Conservation (phyloP, 78 protist genomes). For the Speleostelium caveatum region DNA sequence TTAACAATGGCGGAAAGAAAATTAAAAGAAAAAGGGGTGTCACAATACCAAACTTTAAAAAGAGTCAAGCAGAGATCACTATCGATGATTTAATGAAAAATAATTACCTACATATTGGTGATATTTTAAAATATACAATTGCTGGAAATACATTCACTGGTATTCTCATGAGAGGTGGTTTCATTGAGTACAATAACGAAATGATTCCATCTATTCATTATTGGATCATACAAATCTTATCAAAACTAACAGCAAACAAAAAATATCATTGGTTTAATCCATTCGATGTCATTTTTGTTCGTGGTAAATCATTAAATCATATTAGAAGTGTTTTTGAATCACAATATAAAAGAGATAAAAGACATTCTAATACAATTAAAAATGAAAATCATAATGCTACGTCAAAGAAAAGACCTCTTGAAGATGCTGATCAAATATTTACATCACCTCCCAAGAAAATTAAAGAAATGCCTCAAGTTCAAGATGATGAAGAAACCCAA, state of each 20-base stretch:
- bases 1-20: slow-evolving; percentile 13
- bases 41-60: slow-evolving; percentile 16
- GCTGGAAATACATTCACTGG: slow-evolving; percentile 25
- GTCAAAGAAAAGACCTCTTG: neutral
- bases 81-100: slow-evolving; percentile 64
- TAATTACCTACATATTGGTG: slow-evolving; percentile 43
- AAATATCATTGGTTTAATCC: slow-evolving; percentile 70
- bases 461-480: no score
- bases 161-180: slow-evolving; percentile 41
- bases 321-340: slow-evolving; percentile 44
- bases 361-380: neutral
- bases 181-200: slow-evolving; percentile 29
- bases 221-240: slow-evolving; percentile 31
- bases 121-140: slow-evolving; percentile 24
- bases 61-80: slow-evolving; percentile 47
- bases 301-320: slow-evolving; percentile 54
- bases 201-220: slow-evolving; percentile 62
- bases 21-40: slow-evolving; percentile 64
- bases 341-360: neutral
- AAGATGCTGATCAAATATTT: no score
- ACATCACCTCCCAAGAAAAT: neutral
- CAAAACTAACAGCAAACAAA: slow-evolving; percentile 34
- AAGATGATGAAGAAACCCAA: no score
- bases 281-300: slow-evolving; percentile 34
- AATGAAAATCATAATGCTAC: neutral